Conservation (phyloP, 257 asterid species). For the Parsonsia alboflavescens region DNA sequence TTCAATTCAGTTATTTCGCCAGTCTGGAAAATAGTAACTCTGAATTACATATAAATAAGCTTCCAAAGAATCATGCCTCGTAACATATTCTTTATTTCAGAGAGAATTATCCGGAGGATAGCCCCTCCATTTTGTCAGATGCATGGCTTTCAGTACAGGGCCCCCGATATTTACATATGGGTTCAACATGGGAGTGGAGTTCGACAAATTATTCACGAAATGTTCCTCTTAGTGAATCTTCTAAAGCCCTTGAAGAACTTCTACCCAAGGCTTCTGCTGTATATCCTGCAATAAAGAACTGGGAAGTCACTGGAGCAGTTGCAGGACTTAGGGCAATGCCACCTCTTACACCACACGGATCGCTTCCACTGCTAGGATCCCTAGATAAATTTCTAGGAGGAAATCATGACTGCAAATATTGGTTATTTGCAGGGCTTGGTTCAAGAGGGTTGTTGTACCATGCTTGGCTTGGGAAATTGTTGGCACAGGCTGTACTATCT, state of each 20-base stretch:
- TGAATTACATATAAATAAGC: background rate
- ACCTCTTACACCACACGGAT: constrained; percentile 64
- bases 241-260: constrained; percentile 53
- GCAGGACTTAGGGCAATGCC: constrained; percentile 96
- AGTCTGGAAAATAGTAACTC: background rate
- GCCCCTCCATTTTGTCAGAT: constrained; percentile 84
- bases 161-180: constrained; percentile 51
- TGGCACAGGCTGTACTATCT: constrained; percentile 59
- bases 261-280: constrained; percentile 57
- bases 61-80: background rate
- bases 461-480: constrained; percentile 81
- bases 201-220: constrained; percentile 56
- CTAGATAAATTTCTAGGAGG: constrained; percentile 45
- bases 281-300: constrained; percentile 59
- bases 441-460: constrained; percentile 86
- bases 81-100: constrained; percentile 32
- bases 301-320: constrained; percentile 54
- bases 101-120: constrained; percentile 52
- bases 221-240: constrained; percentile 56
- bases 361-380: constrained; percentile 78
- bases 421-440: constrained; percentile 92
- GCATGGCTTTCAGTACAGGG: constrained; percentile 91
- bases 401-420: constrained; percentile 44
- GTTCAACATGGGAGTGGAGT: constrained; percentile 97
- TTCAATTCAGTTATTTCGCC: background rate